Percentiles rank a stretch among this genome's conserved stretches.
Evolutionary conservation across 208 protist genomes (phyloP).

Genomic region (Crithidia expoeki): DNA sequence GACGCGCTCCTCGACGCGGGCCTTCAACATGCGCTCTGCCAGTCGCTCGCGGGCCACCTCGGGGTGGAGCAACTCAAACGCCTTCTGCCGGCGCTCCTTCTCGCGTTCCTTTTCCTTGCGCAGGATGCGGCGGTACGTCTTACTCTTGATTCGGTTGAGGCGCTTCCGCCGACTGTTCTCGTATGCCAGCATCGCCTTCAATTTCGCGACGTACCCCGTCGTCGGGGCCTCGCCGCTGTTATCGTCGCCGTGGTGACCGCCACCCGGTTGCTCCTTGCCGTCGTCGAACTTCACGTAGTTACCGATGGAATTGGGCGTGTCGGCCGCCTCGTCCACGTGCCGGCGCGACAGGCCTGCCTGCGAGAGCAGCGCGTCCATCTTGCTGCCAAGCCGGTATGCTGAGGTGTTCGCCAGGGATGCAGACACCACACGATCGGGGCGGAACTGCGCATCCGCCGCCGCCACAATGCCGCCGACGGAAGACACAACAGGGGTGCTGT

Average conservation of each 20-base stretch:
- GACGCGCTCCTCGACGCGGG: constrained; percentile 86
- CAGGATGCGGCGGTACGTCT: constrained; percentile 92
- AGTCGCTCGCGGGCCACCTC: constrained; percentile 77
- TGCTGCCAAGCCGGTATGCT: constrained; percentile 57
- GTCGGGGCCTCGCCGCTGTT: constrained; percentile 38
- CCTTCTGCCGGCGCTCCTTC: constrained; percentile 75
- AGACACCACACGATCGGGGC: constrained; percentile 14
- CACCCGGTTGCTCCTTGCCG: constrained; percentile 15
- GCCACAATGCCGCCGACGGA: constrained; percentile 80
- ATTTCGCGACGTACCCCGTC: constrained; percentile 80
- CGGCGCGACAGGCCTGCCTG: constrained; percentile 57
- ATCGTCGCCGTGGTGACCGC: constrained; percentile 6
- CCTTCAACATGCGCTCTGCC: constrained; percentile 77
- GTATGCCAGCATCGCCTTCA: constrained; percentile 90
- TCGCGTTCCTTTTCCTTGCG: constrained; percentile 92
- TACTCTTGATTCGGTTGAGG: constrained; percentile 93
- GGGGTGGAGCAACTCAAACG: constrained; percentile 89
- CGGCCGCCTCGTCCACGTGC: constrained; percentile 26
- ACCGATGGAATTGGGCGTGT: constrained; percentile 39
- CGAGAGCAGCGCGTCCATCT: constrained; percentile 62
- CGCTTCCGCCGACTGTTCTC: constrained; percentile 87
- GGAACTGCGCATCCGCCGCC: constrained; percentile 44
- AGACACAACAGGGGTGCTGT: constrained; percentile 70
- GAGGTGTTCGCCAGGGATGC: constrained; percentile 28
- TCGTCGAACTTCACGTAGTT: constrained; percentile 49